These are phyloP conservation scores for Fusarium sp. DNA, from an alignment of 2,329 filamentous ascomycete species.

Conservation along the genomic window DNA sequence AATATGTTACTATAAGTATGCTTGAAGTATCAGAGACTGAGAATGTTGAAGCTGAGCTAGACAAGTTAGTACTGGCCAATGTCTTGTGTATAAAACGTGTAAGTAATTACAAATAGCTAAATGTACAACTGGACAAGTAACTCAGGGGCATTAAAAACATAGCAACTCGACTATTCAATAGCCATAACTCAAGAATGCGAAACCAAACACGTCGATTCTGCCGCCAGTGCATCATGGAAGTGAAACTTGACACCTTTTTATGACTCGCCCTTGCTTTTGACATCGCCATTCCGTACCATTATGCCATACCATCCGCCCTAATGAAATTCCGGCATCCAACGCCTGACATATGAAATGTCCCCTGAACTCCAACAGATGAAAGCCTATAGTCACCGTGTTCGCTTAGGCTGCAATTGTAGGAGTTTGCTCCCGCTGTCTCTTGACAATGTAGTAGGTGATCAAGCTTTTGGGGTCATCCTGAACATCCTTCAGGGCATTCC, in stretches of 20 bases:
- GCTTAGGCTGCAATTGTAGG: constrained; percentile 14
- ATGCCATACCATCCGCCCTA: neutral
- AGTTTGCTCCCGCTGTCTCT: constrained; percentile 67
- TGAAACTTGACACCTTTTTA: constrained; percentile 10
- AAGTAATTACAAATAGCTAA: constrained; percentile 36
- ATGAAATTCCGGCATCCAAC: constrained; percentile 39
- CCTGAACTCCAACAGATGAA: constrained; percentile 5
- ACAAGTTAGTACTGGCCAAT: neutral
- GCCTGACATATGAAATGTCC: constrained; percentile 8
- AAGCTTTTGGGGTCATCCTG: constrained; percentile 79
- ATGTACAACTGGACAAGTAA: constrained; percentile 16
- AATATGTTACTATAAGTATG: neutral
- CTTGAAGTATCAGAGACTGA: neutral
- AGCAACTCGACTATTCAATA: constrained; percentile 32
- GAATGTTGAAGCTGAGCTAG: neutral
- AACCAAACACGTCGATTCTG: constrained; percentile 14
- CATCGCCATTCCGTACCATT: constrained; percentile 5
- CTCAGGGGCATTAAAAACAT: neutral
- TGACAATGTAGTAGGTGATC: constrained; percentile 83
- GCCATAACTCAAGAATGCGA: constrained; percentile 13
- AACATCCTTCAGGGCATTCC: constrained; percentile 70
- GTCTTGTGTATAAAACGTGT: neutral
- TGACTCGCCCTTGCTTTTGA: constrained; percentile 9
- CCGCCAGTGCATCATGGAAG: constrained; percentile 15
- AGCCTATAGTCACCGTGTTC: neutral